Conservation (phyloP, 164 flowering plant species). For the Umbellularia californica region DNA sequence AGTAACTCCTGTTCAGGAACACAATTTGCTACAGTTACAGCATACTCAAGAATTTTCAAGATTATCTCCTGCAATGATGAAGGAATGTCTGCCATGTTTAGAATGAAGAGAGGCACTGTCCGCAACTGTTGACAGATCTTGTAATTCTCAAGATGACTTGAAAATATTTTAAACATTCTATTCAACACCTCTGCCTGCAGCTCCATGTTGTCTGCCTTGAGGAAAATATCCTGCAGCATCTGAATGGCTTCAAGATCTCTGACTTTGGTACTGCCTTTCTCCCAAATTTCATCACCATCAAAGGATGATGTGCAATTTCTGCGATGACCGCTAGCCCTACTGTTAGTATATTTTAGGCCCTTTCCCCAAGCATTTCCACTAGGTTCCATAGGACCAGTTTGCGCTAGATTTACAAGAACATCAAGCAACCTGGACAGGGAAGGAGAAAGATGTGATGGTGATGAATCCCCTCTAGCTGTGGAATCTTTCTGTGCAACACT, state of each 20-base stretch:
- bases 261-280: conserved; percentile 64
- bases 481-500: conserved; percentile 23
- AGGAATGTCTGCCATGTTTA: conserved; percentile 91
- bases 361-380: conserved; percentile 36
- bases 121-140: conserved; percentile 86
- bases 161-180: conserved; percentile 93
- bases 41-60: conserved; percentile 95
- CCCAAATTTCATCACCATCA: conserved; percentile 78
- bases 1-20: conserved; percentile 98
- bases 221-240: conserved; percentile 92
- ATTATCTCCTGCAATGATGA: conserved; percentile 80
- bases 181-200: conserved; percentile 91
- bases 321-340: conserved; percentile 47
- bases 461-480: conserved; percentile 26
- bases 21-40: conserved; percentile 96
- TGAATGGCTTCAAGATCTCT: conserved; percentile 96
- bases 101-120: conserved; percentile 89
- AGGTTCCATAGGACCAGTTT: conserved; percentile 67
- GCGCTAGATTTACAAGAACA: conserved; percentile 87
- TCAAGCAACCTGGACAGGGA: conserved; percentile 86
- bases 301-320: conserved; percentile 56
- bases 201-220: conserved; percentile 76
- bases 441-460: conserved; percentile 53
- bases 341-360: conserved; percentile 39
- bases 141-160: conserved; percentile 94